Evolutionary conservation across 352 stramenopile species (phyloP), one percentile per base, ranked within the genome.

Genomic region (Hyaloperonospora brassicae): DNA sequence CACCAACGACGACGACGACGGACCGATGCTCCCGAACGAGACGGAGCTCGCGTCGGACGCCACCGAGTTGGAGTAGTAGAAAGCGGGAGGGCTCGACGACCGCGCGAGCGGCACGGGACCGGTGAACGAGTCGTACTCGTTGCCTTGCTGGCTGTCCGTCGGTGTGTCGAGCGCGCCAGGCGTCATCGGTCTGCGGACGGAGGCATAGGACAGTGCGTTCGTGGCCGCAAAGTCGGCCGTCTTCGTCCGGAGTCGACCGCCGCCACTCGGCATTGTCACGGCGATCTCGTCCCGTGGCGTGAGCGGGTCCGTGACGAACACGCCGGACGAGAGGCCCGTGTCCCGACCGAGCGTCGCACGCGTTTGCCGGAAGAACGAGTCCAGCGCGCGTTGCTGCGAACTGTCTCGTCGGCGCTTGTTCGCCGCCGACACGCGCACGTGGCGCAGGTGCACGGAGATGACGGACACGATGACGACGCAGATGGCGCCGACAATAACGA

Each of bases 321-420:
- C 59, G 27, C 27, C 27, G 42, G 41, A 31, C 10, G 58, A 59
- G 59, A 68, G 8, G 54, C 36, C n/a, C 53, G 46, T 2, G 49
- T 66, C 22, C 57, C 58, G 1, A 53, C 56, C 10, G 59, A 73
- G 61, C 5, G 68, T 76, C 47, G 73, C 66, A 7, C 68, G 65
- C 42, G 76, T 84, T 47, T 66, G 68, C 4, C 64, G 56, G 50
- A 84, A 84, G 55, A 80, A 79, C 24, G 70, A 71, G 44, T 87
- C 71, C 52, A 85, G 25, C 14, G 70, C 56, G 10, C 72, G 68
- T 48, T 76, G 72, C 47, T 85, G 47, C 0, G 68, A 66, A 50
- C 62, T 72, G 27, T 64, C 70, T 1, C 69, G 64, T 1, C 42
- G 43, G 7, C 68, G 57, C 13, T 64, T 64, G 40, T 63, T 57